Evolutionary conservation across 2,329 filamentous ascomycete genomes (phyloP).

Genomic region (Nothophoma quercina): DNA sequence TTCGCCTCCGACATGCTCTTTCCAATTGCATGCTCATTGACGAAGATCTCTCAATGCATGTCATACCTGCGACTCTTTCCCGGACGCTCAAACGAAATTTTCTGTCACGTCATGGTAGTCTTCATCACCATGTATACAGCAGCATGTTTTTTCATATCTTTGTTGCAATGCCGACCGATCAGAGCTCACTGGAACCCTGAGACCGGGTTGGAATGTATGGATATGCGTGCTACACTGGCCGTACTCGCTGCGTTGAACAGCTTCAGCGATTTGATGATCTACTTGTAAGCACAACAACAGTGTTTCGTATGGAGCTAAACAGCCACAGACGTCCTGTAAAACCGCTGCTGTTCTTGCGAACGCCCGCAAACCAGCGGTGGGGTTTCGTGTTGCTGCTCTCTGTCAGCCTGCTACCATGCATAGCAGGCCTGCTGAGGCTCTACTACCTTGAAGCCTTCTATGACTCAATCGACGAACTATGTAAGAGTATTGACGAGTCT

Average conservation of each 20-base stretch:
- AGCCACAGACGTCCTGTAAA: conserved; percentile 33
- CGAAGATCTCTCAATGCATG: conserved; percentile 40
- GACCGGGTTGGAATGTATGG: conserved; percentile 34
- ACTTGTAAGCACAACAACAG: conserved; percentile 23
- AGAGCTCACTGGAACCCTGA: conserved; percentile 30
- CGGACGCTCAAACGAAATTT: conserved; percentile 28
- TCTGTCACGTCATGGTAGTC: conserved; percentile 26
- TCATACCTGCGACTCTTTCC: conserved; percentile 43
- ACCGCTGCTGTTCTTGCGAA: conserved; percentile 35
- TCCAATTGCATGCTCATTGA: conserved; percentile 30
- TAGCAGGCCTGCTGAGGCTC: conserved; percentile 37
- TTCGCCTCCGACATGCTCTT: conserved; percentile 35
- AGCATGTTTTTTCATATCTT: conserved; percentile 29
- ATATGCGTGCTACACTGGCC: conserved; percentile 32
- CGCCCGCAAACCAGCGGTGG: conserved; percentile 38
- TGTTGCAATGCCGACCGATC: conserved; percentile 37
- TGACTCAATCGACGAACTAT: conserved; percentile 32
- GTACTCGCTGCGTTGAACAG: conserved; percentile 42
- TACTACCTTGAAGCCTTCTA: conserved; percentile 42
- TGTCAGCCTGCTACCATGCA: conserved; percentile 36
- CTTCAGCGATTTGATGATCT: conserved; percentile 40
- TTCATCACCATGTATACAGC: conserved; percentile 33
- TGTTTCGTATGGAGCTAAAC: background rate
- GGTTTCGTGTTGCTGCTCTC: conserved; percentile 39
- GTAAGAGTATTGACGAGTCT: no score